Conservation (phyloP, 2,329 filamentous ascomycete genomes). For the Talaromyces rugulosus region DNA sequence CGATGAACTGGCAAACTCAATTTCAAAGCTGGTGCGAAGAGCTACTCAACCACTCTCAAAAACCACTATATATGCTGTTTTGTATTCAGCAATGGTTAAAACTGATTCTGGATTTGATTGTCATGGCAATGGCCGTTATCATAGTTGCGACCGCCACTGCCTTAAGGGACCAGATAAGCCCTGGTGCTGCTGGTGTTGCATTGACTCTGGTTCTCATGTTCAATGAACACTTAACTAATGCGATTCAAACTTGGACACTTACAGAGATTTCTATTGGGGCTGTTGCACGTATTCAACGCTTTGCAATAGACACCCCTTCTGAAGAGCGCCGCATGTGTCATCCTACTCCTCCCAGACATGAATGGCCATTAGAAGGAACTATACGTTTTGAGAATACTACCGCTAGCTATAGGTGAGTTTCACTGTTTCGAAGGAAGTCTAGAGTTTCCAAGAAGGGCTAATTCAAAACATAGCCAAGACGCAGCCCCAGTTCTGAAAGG, state of each 20-base stretch:
- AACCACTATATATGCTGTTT: conserved; percentile 55
- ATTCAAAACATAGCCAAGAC: conserved; percentile 28
- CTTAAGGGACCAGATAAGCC: conserved; percentile 38
- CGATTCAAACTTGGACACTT: conserved; percentile 52
- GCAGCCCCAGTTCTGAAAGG: conserved; percentile 15
- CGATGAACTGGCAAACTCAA: conserved; percentile 47
- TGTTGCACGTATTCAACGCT: conserved; percentile 24
- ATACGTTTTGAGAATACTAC: conserved; percentile 18
- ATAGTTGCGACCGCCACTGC: conserved; percentile 48
- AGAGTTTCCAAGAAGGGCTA: conserved; percentile 23
- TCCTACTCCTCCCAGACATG: conserved; percentile 24
- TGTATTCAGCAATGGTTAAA: conserved; percentile 56
- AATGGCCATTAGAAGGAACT: conserved; percentile 42
- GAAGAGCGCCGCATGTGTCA: conserved; percentile 26
- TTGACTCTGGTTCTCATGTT: conserved; percentile 52
- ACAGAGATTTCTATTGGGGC: conserved; percentile 57
- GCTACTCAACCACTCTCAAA: conserved; percentile 52
- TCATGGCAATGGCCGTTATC: conserved; percentile 45
- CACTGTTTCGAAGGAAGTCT: conserved; percentile 7
- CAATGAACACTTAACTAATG: conserved; percentile 46
- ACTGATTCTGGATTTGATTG: conserved; percentile 48
- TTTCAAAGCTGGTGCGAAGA: conserved; percentile 40
- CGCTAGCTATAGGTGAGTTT: conserved; percentile 31
- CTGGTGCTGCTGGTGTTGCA: conserved; percentile 50
- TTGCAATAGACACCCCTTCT: conserved; percentile 29